These are phyloP conservation scores for Begonia masoniana DNA, from an alignment of 306 rosid genomes.

Conservation along the genomic window DNA sequence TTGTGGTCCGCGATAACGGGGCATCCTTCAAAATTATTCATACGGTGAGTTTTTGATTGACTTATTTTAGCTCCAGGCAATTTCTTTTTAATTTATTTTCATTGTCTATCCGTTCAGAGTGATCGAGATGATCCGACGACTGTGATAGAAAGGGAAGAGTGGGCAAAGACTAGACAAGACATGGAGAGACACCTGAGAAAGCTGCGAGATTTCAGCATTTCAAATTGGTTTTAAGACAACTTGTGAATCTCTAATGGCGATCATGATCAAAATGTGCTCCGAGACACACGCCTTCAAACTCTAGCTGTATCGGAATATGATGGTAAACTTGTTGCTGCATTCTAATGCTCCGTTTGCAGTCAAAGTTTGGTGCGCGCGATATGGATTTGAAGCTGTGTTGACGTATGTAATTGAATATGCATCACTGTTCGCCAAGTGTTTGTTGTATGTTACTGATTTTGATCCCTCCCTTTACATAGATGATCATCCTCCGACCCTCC, in stretches of 20 bases:
- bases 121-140: conserved; percentile 78
- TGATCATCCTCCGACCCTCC: no score
- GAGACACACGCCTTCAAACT: no score
- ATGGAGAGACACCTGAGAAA: conserved; percentile 96
- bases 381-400: no score
- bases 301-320: no score
- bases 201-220: conserved; percentile 71
- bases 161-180: conserved; percentile 59
- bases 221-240: conserved; percentile 66
- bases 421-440: no score
- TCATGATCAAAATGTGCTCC: no score
- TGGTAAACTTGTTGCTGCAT: no score
- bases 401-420: no score
- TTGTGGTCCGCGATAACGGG: conserved; percentile 65
- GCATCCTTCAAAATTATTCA: conserved; percentile 71
- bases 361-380: no score
- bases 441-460: no score
- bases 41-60: conserved; percentile 29
- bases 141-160: conserved; percentile 80
- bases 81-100: conserved; percentile 6
- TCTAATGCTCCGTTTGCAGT: no score
- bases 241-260: neutral
- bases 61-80: neutral
- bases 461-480: no score
- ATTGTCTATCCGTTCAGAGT: conserved; percentile 33